Evolutionary conservation across 2,329 filamentous ascomycete genomes (phyloP).

Genomic region (Daldinia sp.): DNA sequence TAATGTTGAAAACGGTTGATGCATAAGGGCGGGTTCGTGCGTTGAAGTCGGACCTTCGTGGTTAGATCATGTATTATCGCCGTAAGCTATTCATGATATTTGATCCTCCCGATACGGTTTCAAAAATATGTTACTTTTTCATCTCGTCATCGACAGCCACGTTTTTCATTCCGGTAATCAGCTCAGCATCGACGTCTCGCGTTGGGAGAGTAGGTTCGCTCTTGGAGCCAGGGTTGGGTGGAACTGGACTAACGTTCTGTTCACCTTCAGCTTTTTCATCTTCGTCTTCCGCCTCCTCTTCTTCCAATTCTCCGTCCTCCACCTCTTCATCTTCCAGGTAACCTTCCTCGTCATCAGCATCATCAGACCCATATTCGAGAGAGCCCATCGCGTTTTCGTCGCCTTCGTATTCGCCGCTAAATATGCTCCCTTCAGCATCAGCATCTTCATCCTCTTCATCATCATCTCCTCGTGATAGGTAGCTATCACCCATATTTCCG

Average conservation of each 20-base stretch:
- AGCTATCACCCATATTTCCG: constrained; percentile 60
- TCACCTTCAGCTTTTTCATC: constrained; percentile 49
- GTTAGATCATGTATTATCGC: constrained; percentile 11
- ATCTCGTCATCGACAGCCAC: constrained; percentile 60
- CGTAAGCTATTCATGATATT: background rate
- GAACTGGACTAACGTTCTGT: constrained; percentile 48
- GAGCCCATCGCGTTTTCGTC: constrained; percentile 58
- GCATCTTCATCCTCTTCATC: constrained; percentile 49
- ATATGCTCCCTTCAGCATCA: constrained; percentile 55
- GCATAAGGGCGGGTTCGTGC: background rate
- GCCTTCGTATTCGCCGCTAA: constrained; percentile 58
- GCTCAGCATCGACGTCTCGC: constrained; percentile 65
- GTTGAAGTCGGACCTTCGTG: background rate
- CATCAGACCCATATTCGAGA: constrained; percentile 55
- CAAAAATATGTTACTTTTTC: constrained; percentile 43
- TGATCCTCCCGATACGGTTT: background rate
- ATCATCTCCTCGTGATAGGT: constrained; percentile 56
- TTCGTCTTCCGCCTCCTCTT: constrained; percentile 49
- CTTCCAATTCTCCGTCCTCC: constrained; percentile 1
- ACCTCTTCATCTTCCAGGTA: constrained; percentile 31
- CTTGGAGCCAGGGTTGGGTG: constrained; percentile 22
- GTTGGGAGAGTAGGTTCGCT: constrained; percentile 46
- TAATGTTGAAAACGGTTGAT: constrained; percentile 2
- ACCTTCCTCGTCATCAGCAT: constrained; percentile 54
- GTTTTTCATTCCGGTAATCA: constrained; percentile 70